phyloP scores from a whole-genome alignment of 768 basidiomycete species.

The Lentinula raphanica region DNA sequence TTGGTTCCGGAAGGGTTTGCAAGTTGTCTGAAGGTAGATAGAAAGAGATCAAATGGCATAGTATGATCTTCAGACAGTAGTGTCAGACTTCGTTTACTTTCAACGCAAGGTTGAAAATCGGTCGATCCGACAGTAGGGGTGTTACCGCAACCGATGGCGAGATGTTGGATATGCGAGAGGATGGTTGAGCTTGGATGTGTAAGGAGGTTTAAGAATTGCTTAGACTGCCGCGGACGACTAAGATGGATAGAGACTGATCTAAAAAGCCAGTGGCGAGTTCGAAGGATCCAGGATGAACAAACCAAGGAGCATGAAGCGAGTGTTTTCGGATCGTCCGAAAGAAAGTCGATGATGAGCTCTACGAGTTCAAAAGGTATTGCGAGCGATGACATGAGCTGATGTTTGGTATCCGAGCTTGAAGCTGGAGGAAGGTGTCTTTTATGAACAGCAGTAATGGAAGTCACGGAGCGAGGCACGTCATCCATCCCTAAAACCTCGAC shows the following conservation, averaged over 20 bases:
- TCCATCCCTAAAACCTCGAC: not conserved
- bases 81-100: not conserved
- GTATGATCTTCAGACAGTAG: not conserved
- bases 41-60: not conserved
- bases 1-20: too few relatives aligned
- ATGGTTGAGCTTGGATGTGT: not conserved
- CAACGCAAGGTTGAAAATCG: not conserved
- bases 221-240: not conserved
- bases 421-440: too few relatives aligned
- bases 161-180: not conserved
- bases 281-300: not conserved
- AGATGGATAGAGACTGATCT: not conserved
- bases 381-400: not conserved
- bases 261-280: slow-evolving; percentile 1
- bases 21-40: not conserved
- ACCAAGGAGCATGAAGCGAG: not conserved
- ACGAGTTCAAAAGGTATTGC: not conserved
- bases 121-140: not conserved
- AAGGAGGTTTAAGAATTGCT: not conserved
- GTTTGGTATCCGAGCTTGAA: not conserved
- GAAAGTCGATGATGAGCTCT: not conserved
- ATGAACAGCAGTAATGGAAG: not conserved
- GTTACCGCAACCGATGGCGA: not conserved
- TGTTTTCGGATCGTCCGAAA: not conserved
- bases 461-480: not conserved